These are phyloP conservation scores for Margaritispora aquatica DNA, from an alignment of 495 filamentous ascomycete species.

Conservation along the genomic window DNA sequence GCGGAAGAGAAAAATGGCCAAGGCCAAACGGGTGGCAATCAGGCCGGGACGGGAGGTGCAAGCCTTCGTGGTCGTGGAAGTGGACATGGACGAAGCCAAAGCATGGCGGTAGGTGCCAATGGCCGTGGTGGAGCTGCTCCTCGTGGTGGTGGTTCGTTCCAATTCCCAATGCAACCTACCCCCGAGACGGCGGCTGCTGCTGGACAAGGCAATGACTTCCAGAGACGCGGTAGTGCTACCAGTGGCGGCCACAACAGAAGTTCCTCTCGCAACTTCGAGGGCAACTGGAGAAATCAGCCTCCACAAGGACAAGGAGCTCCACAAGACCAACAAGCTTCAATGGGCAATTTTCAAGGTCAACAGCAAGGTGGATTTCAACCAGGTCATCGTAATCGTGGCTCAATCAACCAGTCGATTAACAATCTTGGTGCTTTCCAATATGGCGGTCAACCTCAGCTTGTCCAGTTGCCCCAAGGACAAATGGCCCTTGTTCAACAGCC, in stretches of 20 bases:
- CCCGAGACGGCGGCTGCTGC: conserved; percentile 27
- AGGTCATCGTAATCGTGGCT: conserved; percentile 78
- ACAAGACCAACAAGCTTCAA: conserved; percentile 29
- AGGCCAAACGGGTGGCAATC: conserved; percentile 25
- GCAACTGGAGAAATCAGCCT: conserved; percentile 92
- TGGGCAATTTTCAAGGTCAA: conserved; percentile 64
- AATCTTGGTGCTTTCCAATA: conserved; percentile 88
- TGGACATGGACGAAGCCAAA: conserved; percentile 55
- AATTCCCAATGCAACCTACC: conserved; percentile 21
- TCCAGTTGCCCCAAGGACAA: conserved; percentile 78
- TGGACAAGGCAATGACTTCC: conserved; percentile 46
- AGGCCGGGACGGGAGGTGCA: conserved; percentile 6
- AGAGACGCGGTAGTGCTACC: conserved; percentile 56
- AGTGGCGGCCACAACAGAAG: conserved; percentile 75
- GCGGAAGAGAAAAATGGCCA: conserved; percentile 44
- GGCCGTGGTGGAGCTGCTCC: conserved; percentile 34
- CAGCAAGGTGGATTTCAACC: conserved; percentile 75
- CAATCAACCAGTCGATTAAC: conserved; percentile 73
- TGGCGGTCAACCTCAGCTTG: conserved; percentile 80
- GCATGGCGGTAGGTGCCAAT: conserved; percentile 49
- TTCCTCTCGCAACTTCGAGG: conserved; percentile 88
- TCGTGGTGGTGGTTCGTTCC: conserved; percentile 34
- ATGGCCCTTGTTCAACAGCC: conserved; percentile 63
- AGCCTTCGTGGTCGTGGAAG: conserved; percentile 37
- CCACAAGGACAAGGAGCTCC: conserved; percentile 45